Percentiles rank a stretch among this genome's conserved stretches.
Conservation (phyloP, 2,329 filamentous ascomycete species). For the Alternaria arborescens region DNA sequence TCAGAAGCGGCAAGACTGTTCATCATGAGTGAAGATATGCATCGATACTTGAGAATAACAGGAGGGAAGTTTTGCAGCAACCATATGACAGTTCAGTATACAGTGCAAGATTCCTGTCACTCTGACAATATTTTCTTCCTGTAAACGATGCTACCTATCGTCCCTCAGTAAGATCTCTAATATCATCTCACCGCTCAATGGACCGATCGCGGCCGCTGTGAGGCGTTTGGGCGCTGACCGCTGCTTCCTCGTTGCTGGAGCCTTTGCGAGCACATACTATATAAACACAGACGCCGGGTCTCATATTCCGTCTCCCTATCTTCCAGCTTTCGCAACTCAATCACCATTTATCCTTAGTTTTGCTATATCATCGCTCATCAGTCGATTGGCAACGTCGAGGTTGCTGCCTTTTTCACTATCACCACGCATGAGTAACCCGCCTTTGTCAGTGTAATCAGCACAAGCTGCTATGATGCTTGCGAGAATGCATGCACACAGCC, state of each 20-base stretch:
- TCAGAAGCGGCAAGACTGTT: not conserved
- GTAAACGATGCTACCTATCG: too few relatives aligned
- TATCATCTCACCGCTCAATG: not conserved
- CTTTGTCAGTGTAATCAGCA: not conserved
- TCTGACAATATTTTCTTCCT: not conserved
- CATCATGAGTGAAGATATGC: not conserved
- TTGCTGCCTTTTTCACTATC: not conserved
- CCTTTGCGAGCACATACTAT: not conserved
- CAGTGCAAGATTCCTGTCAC: not conserved
- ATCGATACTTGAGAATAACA: not conserved
- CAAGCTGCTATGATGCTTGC: not conserved
- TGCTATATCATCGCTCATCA: not conserved
- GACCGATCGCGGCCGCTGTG: not conserved
- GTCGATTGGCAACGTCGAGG: accelerated
- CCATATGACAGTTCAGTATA: not conserved
- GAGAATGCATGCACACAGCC: not conserved
- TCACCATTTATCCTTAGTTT: not conserved
- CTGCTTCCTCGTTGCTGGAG: not conserved
- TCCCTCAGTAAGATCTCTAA: not conserved
- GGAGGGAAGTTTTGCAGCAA: not conserved
- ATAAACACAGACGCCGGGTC: not conserved
- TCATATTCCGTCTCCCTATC: not conserved
- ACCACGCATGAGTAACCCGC: not conserved
- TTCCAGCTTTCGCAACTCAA: not conserved
- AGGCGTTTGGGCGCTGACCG: not conserved